Evolutionary conservation across 108 stramenopile species (phyloP).

Genomic region (Nitzschia palea): DNA sequence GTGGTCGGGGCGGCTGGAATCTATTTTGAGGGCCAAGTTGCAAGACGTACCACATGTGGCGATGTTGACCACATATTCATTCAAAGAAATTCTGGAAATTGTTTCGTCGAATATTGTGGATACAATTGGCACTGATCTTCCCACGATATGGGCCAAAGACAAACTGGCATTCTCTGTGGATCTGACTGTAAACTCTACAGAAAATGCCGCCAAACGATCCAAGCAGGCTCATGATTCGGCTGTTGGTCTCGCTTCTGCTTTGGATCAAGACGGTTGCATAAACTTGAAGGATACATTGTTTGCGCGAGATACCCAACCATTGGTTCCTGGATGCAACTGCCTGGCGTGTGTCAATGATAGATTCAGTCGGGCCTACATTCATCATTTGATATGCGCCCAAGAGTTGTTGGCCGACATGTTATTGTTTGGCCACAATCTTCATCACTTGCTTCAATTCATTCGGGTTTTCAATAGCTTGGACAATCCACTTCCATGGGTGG

Average conservation of each 20-base stretch:
- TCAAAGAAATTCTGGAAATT: constrained; percentile 24
- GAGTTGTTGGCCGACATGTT: constrained; percentile 84
- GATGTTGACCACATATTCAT: constrained; percentile 24
- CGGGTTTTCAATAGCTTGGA: constrained; percentile 4
- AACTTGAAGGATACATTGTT: constrained; percentile 47
- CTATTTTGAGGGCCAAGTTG: not conserved
- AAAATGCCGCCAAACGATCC: not conserved
- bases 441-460: constrained; percentile 53
- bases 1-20: constrained; percentile 9
- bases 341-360: constrained; percentile 44
- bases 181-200: not conserved
- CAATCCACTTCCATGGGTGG: constrained; percentile 1
- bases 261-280: constrained; percentile 49
- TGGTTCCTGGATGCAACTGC: constrained; percentile 60
- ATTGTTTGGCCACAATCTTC: constrained; percentile 81
- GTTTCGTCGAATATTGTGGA: constrained; percentile 8
- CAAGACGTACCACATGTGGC: constrained; percentile 2
- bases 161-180: constrained; percentile 25
- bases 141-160: constrained; percentile 20
- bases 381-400: constrained; percentile 78
- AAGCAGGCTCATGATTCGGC: not conserved
- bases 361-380: constrained; percentile 72
- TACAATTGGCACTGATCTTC: constrained; percentile 52
- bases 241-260: not conserved
- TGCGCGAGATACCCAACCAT: constrained; percentile 50